Evolutionary conservation across 2,329 filamentous ascomycete species (phyloP).

Genomic region (Colletotrichum spinosum): DNA sequence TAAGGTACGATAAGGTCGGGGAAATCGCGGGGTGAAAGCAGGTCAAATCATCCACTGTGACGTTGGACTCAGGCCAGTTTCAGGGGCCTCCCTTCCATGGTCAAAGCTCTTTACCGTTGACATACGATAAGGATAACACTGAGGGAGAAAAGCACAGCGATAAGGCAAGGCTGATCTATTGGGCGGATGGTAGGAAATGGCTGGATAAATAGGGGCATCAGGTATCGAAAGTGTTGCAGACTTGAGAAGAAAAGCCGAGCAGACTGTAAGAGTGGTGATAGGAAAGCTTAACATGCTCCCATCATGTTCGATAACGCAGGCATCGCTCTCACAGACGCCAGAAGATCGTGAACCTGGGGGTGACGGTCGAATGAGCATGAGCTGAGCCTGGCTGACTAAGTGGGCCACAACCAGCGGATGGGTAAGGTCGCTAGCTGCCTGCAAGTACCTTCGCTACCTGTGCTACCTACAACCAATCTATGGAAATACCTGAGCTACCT

Average conservation of each 20-base stretch:
- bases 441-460: too few relatives aligned
- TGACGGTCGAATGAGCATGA: too few relatives aligned
- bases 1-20: background rate
- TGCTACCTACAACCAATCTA: too few relatives aligned
- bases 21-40: constrained; percentile 24
- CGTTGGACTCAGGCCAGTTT: constrained; percentile 25
- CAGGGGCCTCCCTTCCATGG: constrained; percentile 1
- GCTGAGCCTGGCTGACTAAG: too few relatives aligned
- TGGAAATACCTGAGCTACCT: too few relatives aligned
- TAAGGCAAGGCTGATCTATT: constrained; percentile 31
- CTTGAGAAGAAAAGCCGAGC: background rate
- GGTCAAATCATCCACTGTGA: constrained; percentile 31
- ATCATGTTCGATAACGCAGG: background rate
- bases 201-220: background rate
- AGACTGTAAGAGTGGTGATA: background rate
- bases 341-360: too few relatives aligned
- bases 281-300: background rate
- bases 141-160: background rate
- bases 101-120: constrained; percentile 23
- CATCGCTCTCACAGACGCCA: too few relatives aligned
- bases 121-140: constrained; percentile 19
- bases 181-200: background rate
- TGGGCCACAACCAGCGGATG: too few relatives aligned
- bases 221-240: background rate
- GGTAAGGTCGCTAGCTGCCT: too few relatives aligned